Percentiles rank a stretch among this genome's conserved stretches.
These are phyloP conservation scores for Carex arenaria DNA, from an alignment of 202 grass and related monocot genomes.

Conservation along the genomic window DNA sequence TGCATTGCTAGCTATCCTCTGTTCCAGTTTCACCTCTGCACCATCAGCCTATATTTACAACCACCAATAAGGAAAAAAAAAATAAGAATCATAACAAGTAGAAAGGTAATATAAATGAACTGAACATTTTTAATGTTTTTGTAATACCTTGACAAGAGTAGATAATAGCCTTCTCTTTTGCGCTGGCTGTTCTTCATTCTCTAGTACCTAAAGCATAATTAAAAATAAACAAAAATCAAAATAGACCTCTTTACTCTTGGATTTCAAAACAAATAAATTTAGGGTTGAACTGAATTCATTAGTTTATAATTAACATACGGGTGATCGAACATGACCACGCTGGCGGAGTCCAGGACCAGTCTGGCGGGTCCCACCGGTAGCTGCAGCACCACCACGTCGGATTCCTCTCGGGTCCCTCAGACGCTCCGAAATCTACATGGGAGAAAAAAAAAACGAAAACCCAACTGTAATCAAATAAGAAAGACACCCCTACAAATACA, in stretches of 20 bases:
- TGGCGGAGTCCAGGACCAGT: constrained; percentile 20
- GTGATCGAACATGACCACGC: constrained; percentile 63
- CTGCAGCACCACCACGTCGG: constrained; percentile 40
- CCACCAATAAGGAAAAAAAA: not conserved
- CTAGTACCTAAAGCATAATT: constrained; percentile 26
- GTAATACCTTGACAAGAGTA: constrained; percentile 67
- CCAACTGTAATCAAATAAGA: not conserved
- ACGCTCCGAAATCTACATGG: constrained; percentile 75
- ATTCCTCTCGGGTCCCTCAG: constrained; percentile 81
- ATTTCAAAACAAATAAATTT: not conserved
- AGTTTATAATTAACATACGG: constrained; percentile 34
- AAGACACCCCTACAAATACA: not conserved
- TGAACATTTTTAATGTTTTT: not conserved
- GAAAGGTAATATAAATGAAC: not conserved
- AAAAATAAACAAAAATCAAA: not conserved
- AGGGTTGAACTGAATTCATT: not conserved
- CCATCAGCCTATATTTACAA: constrained; percentile 18
- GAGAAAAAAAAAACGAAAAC: not conserved
- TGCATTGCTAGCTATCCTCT: constrained; percentile 34
- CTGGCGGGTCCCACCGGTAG: constrained; percentile 34
- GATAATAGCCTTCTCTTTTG: constrained; percentile 74
- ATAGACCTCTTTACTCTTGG: not conserved
- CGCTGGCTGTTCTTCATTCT: constrained; percentile 47
- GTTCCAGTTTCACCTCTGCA: constrained; percentile 23
- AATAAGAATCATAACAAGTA: not conserved